A percentile compares a stretch with the other conserved stretches of the same genome.
Evolutionary conservation across 106 monocot species (phyloP).

Genomic region (Allium cepa): DNA sequence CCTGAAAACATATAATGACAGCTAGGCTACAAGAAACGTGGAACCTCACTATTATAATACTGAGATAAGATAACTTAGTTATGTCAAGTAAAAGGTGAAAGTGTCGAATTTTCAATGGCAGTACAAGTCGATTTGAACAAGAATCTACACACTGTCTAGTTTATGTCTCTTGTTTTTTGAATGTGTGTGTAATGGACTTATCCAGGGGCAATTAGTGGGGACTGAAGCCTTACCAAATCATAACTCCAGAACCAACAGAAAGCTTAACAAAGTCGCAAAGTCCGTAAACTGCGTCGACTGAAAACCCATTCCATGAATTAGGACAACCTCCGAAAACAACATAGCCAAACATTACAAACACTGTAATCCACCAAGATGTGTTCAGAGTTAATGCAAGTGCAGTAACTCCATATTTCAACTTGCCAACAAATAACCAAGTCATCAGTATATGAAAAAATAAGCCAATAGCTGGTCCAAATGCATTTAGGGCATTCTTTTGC

Average conservation of each 20-base stretch:
- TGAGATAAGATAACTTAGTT: no score
- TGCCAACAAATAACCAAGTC: conserved; percentile 16
- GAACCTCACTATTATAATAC: no score
- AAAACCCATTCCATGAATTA: conserved; percentile 23
- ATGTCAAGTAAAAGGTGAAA: no score
- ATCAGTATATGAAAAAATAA: conserved; percentile 16
- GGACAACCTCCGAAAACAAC: conserved; percentile 18
- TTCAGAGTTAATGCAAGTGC: conserved; percentile 16
- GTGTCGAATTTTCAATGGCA: no score
- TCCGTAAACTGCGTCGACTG: conserved; percentile 17
- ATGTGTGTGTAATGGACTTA: no score
- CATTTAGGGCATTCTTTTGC: conserved; percentile 13
- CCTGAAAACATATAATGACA: no score
- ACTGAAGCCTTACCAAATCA: conserved; percentile 21
- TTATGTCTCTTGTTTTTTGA: no score
- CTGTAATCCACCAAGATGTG: conserved; percentile 17
- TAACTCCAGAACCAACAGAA: conserved; percentile 21
- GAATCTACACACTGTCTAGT: no score
- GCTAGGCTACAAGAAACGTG: no score
- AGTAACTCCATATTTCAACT: conserved; percentile 11
- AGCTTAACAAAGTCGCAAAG: conserved; percentile 24
- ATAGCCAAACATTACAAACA: conserved; percentile 18
- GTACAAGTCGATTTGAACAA: no score
- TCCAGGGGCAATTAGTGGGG: no score
- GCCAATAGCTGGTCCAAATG: neutral